Conservation (phyloP, 169 alveolate genomes). For the Eimeria falciformis region DNA sequence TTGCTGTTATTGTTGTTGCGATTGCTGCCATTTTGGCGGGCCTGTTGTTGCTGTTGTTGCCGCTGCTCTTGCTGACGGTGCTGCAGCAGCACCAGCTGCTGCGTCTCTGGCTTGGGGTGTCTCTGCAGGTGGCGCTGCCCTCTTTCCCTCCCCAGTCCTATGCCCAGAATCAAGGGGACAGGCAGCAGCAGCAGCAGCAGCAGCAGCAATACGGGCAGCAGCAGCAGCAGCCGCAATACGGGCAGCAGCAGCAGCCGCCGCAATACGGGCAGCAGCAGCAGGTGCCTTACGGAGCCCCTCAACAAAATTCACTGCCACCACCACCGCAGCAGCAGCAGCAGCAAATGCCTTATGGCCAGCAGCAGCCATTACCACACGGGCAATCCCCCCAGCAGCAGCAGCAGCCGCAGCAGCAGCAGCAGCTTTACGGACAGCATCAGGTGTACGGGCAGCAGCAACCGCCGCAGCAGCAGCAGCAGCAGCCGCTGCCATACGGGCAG, state of each 20-base stretch:
- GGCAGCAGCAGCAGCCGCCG: not conserved
- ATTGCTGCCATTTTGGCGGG: too few relatives aligned
- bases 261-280: too few relatives aligned
- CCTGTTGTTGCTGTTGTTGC: not conserved
- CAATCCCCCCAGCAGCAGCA: not conserved
- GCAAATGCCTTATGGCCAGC: not conserved
- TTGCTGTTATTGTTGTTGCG: too few relatives aligned
- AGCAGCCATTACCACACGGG: not conserved
- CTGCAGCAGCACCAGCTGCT: too few relatives aligned
- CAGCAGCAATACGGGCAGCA: not conserved
- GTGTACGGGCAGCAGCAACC: too few relatives aligned
- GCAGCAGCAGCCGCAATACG: not conserved
- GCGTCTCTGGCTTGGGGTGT: too few relatives aligned
- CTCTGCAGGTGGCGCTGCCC: not conserved
- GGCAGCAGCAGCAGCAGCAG: not conserved
- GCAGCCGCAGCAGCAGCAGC: conserved; percentile 14
- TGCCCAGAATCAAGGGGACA: not conserved
- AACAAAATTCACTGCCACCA: not conserved
- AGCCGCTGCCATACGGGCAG: not conserved
- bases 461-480: too few relatives aligned
- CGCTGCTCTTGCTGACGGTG: not conserved
- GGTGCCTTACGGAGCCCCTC: not conserved
- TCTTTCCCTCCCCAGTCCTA: not conserved
- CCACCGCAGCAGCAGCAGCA: not conserved
- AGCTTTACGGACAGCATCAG: not conserved